Base-by-base conservation (phyloP, 2,329 filamentous ascomycete genomes). In the Cladophialophora psammophila region DNA sequence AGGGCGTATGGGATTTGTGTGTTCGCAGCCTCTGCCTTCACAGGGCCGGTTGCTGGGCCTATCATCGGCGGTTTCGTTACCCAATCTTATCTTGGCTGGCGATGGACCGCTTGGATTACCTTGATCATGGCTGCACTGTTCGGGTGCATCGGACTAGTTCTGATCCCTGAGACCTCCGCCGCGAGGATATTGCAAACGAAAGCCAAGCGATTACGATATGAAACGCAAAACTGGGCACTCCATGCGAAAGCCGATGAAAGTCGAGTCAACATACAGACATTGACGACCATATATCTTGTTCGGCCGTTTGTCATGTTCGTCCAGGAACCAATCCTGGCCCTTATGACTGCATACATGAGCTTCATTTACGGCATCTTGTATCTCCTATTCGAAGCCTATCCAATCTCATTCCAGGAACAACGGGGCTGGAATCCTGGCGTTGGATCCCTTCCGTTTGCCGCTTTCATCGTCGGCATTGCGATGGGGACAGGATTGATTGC, bases 51-150 rank as follows among this genome's bases (percentile, higher is more conserved):
- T 2, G 75, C 63, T 31, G 68, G 65, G 36, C 68, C 84, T 2
- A 80, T 87, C 62, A 76, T 83, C 8, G 84, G 84, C 8, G 82
- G 80, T 0, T 86, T 85, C 64, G 79, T 85, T 38, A 81, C 80
- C 0, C 77, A 82, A 48, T 81, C 78, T 6, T 71, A 81, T 69
- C 80, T 87, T 1, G 83, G 84, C 15, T 87, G 86, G 85, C 78
- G 85, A 18, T 87, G 85, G 84, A 87, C 84, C 0, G 81, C 80
- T 9, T 88, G 85, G 78, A 79, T 87, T 31, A 86, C 84, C 0
- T 72, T 84, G 54, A 86, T 88, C 58, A 79, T 84, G 72, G 76
- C 77, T 0, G 75, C 74, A 8, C 71, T 80, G 4, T 80, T 85
- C 67, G 78, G 78, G 1, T 56, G 77, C 2, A 65, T 85, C n/a